A percentile compares a stretch with the other conserved stretches of the same genome.
Evolutionary conservation across 2,329 filamentous ascomycete species (phyloP).

Genomic region (Scleromitrula shiraiana): DNA sequence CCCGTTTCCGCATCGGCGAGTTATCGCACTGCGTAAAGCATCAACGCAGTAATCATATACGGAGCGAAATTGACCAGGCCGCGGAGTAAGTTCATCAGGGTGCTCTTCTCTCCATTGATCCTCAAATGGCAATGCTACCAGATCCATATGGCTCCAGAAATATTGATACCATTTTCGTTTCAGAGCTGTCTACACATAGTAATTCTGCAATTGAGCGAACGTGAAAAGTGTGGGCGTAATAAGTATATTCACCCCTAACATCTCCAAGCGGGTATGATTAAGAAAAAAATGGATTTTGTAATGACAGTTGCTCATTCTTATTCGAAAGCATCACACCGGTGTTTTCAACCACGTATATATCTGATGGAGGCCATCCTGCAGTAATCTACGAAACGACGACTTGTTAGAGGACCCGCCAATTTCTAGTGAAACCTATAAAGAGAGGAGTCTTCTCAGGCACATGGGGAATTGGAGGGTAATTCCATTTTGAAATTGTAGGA

Average conservation of each 20-base stretch:
- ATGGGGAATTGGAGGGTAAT: slow-evolving; percentile 34
- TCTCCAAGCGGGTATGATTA: slow-evolving; percentile 40
- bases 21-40: slow-evolving; percentile 8
- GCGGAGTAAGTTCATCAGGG: background rate
- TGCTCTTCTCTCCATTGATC: slow-evolving; percentile 16
- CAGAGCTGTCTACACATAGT: slow-evolving; percentile 40
- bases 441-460: slow-evolving; percentile 41
- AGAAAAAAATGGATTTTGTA: slow-evolving; percentile 51
- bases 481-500: slow-evolving; percentile 39
- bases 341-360: slow-evolving; percentile 53
- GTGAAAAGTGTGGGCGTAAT: slow-evolving; percentile 43
- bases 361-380: slow-evolving; percentile 47
- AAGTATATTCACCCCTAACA: slow-evolving; percentile 45
- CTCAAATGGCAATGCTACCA: slow-evolving; percentile 39
- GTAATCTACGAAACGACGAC: slow-evolving; percentile 49
- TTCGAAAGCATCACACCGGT: slow-evolving; percentile 49
- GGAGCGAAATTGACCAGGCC: slow-evolving; percentile 7
- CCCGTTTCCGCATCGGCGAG: slow-evolving; percentile 7
- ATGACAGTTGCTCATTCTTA: slow-evolving; percentile 36
- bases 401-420: slow-evolving; percentile 48
- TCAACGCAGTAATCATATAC: slow-evolving; percentile 13
- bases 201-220: slow-evolving; percentile 50
- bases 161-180: slow-evolving; percentile 39
- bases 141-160: slow-evolving; percentile 52
- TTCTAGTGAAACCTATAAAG: slow-evolving; percentile 51